Conservation (phyloP, 345 rosid species). For the Acer campestre region DNA sequence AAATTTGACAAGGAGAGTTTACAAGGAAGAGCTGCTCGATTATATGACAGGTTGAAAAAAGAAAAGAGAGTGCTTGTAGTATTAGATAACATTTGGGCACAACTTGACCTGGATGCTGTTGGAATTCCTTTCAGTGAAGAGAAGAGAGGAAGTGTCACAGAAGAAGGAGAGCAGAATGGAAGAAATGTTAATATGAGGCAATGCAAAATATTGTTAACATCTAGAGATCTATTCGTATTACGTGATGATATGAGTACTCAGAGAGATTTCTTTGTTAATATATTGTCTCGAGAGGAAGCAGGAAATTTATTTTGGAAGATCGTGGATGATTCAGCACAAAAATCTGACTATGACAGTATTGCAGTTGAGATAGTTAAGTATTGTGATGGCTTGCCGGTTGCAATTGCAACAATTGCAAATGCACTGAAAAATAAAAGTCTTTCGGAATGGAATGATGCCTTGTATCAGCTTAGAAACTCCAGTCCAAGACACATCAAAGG, state of each 20-base stretch:
- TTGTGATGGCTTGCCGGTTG: conserved; percentile 27
- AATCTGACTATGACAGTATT: not conserved
- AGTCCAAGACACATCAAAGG: not conserved
- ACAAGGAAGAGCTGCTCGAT: not conserved
- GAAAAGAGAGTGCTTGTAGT: not conserved
- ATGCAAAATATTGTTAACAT: conserved; percentile 34
- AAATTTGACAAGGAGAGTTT: conserved; percentile 1
- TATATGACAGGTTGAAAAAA: not conserved
- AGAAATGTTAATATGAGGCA: not conserved
- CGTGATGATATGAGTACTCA: conserved; percentile 15
- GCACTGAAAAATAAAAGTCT: not conserved
- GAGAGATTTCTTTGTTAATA: not conserved
- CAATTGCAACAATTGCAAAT: conserved; percentile 17
- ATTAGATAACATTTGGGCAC: conserved; percentile 10
- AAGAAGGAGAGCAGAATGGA: not conserved
- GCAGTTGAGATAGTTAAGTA: not conserved
- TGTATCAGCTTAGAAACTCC: not conserved
- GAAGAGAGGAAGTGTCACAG: not conserved
- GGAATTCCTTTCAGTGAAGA: conserved; percentile 13
- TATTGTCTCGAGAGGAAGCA: conserved; percentile 19
- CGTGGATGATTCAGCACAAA: not conserved
- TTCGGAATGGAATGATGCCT: conserved; percentile 16
- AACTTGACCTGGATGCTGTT: not conserved
- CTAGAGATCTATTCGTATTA: conserved; percentile 15
- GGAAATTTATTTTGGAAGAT: not conserved